Evolutionary conservation across 352 stramenopile species (phyloP), one percentile per base, ranked within the genome.

Genomic region (Stramenopiles sp.): DNA sequence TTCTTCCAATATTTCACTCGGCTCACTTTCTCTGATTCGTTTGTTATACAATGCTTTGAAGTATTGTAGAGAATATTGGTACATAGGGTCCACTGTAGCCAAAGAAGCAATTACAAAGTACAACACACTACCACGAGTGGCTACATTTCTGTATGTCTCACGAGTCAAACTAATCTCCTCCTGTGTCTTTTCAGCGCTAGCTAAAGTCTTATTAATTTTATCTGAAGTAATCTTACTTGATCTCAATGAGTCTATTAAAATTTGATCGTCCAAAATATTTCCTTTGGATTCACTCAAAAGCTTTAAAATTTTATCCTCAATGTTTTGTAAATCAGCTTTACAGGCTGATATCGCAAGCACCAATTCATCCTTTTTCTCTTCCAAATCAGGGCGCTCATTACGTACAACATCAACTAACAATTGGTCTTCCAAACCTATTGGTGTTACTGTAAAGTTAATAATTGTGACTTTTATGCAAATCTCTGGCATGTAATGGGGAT

Each of bases 381-480:
- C 72, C 0, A 88, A 46, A 43, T 88, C 72, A 0, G 71, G 70
- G 2, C 72, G 60, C 37, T 88, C 72, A 40, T 72, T 77, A 6
- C 63, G 61, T 15, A 88, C 68, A 2, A 88, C 69, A 43, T 86
- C 68, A 3, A 85, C 71, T 1, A 88, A 50, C 18, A 88, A 49
- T 44, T 88, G 72, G 38, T 88, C 72, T 34, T 88, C 71, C 0
- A 88, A 50, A 0, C 72, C 72, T 3, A 60, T 28, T 68, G 29
- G 55, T 4, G 72, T 88, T 17, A 88, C 71, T 0, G 72, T 87
- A 29, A 88, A 88, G 51, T 88, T 88, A 45, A 88, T 75, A 20
- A 87, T 56, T 1, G 71, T 88, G 15, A 83, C 71, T 52, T 88
- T 86, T 49, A 83, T 78, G 45, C 71, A 85, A 40, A 87, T 67